phyloP scores from a whole-genome alignment of 2,329 filamentous ascomycete genomes.

The Sarocladium kiliense region DNA sequence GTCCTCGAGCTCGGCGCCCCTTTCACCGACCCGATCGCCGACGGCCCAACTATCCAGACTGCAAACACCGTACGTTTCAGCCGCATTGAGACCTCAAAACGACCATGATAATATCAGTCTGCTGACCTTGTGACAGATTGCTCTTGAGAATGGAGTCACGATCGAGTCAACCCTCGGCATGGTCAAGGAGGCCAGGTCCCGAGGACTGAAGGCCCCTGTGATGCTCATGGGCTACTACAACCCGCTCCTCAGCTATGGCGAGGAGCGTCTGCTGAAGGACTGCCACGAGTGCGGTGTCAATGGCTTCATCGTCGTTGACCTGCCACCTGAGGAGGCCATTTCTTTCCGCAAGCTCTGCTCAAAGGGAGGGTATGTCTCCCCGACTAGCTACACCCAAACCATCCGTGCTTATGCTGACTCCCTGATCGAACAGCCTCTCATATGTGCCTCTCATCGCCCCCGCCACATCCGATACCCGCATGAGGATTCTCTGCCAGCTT shows the following conservation, averaged over 20 bases:
- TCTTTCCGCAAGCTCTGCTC: constrained; percentile 83
- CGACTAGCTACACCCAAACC: too few species aligned
- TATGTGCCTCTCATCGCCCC: constrained; percentile 97
- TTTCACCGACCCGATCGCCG: constrained; percentile 97
- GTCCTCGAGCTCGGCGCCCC: constrained; percentile 93
- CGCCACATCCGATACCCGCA: constrained; percentile 83
- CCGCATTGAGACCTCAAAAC: background rate
- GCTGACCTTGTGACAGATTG: constrained; percentile 38
- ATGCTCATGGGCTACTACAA: constrained; percentile 99
- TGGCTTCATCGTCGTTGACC: constrained; percentile 93
- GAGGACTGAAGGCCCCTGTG: constrained; percentile 75
- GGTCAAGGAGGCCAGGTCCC: constrained; percentile 72
- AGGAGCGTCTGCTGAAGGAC: constrained; percentile 81
- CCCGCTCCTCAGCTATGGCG: constrained; percentile 87
- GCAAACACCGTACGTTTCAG: constrained; percentile 61
- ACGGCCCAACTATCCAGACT: constrained; percentile 94
- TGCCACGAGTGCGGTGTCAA: constrained; percentile 82
- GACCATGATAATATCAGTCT: background rate
- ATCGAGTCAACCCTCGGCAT: constrained; percentile 75
- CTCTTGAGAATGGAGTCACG: constrained; percentile 83
- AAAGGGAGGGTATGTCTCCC: constrained; percentile 66
- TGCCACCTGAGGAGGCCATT: constrained; percentile 93
- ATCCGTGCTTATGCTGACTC: background rate
- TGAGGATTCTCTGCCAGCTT: constrained; percentile 93
- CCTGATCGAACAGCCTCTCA: constrained; percentile 58